Evolutionary conservation across 2,329 filamentous ascomycete species (phyloP).

Genomic region (Pseudogymnoascus sp.): DNA sequence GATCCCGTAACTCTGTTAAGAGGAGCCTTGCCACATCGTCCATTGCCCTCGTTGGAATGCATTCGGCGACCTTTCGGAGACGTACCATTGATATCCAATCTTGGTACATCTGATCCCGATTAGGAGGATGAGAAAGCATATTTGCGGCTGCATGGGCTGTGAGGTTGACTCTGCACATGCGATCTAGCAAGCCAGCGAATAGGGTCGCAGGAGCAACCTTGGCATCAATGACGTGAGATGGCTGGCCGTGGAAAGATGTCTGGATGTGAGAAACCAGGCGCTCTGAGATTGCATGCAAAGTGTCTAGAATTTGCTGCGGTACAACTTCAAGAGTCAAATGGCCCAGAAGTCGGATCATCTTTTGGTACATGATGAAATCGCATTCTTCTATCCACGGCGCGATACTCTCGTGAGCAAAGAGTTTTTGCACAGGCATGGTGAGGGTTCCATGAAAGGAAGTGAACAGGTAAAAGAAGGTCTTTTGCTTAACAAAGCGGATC

Average conservation of each 20-base stretch:
- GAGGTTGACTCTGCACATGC: conserved; percentile 83
- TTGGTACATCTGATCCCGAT: conserved; percentile 89
- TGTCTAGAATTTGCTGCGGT: conserved; percentile 78
- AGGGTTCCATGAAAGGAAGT: conserved; percentile 93
- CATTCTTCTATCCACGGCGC: conserved; percentile 93
- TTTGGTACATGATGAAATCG: conserved; percentile 92
- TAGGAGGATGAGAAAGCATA: conserved; percentile 80
- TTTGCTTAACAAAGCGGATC: conserved; percentile 92
- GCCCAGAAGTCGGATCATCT: conserved; percentile 88
- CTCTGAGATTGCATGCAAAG: conserved; percentile 78
- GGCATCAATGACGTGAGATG: conserved; percentile 74
- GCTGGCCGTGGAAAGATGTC: conserved; percentile 77
- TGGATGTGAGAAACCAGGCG: conserved; percentile 73
- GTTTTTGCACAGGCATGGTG: conserved; percentile 91
- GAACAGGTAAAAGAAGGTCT: conserved; percentile 91
- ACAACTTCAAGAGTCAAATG: conserved; percentile 86
- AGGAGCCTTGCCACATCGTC: conserved; percentile 57
- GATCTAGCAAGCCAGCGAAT: conserved; percentile 78
- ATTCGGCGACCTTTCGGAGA: conserved; percentile 55
- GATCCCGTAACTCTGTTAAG: conserved; percentile 58
- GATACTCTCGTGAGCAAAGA: conserved; percentile 72
- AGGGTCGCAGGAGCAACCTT: conserved; percentile 83
- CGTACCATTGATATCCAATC: conserved; percentile 72
- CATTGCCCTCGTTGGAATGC: conserved; percentile 54
- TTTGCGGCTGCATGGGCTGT: conserved; percentile 91